Conservation (phyloP, 768 basidiomycete species). For the Boletus fagicola region DNA sequence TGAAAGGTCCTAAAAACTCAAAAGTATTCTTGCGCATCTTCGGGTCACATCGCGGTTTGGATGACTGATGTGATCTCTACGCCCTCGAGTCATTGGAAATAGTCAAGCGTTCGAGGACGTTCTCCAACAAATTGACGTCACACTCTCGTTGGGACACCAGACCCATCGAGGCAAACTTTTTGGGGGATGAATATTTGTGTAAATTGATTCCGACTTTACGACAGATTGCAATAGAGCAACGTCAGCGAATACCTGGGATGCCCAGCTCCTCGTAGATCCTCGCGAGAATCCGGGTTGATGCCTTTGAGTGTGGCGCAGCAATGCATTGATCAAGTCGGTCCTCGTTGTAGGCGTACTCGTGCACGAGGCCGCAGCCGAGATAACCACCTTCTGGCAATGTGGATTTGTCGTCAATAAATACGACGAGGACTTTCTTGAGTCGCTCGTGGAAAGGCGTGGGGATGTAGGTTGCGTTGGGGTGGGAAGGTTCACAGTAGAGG, state of each 20-base stretch:
- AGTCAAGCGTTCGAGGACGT: no score
- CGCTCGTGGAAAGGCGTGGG: background rate
- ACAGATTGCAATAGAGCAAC: background rate
- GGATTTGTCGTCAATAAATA: constrained; percentile 22
- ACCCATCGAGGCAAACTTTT: background rate
- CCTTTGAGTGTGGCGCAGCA: background rate
- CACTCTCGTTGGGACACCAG: background rate
- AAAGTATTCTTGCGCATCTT: background rate
- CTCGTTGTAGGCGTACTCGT: constrained; percentile 25
- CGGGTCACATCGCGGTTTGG: background rate
- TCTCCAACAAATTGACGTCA: background rate
- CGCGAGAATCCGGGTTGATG: background rate
- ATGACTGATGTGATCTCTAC: background rate
- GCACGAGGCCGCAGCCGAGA: constrained; percentile 36
- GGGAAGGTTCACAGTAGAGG: no score
- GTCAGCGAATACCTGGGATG: background rate
- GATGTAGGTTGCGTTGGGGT: background rate
- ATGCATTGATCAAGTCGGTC: no score
- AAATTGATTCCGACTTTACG: no score
- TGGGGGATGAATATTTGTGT: background rate
- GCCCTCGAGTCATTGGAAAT: background rate
- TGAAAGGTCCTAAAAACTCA: background rate
- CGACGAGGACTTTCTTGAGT: background rate
- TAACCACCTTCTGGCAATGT: constrained; percentile 34
- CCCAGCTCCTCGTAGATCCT: background rate